A percentile compares a stretch with the other conserved stretches of the same genome.
phyloP scores from a whole-genome alignment of 2,329 filamentous ascomycete species.

The Trichophyton rubrum region DNA sequence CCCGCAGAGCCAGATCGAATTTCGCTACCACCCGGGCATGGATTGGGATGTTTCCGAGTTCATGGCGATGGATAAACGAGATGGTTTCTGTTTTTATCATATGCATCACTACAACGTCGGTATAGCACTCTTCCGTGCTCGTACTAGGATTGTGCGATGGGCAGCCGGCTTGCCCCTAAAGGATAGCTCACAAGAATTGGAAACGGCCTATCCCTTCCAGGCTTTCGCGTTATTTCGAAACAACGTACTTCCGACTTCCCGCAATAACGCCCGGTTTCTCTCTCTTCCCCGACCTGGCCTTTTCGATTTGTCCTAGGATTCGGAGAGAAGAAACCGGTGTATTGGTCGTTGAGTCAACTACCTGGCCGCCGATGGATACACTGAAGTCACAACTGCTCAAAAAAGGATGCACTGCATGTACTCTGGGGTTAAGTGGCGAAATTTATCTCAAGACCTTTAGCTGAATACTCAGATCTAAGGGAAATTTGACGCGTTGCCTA shows the following conservation, averaged over 20 bases:
- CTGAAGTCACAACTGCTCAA: too few species aligned
- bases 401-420: too few species aligned
- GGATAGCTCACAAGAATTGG: neutral
- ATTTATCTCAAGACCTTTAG: too few species aligned
- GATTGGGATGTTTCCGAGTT: neutral
- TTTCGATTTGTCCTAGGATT: neutral
- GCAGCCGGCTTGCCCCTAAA: neutral
- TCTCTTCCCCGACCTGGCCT: neutral
- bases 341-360: neutral
- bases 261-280: neutral
- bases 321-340: neutral
- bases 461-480: too few species aligned
- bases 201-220: neutral
- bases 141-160: neutral
- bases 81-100: neutral
- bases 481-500: too few species aligned
- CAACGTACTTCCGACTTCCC: neutral
- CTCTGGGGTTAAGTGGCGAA: too few species aligned
- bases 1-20: neutral
- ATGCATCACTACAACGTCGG: neutral
- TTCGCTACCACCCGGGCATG: neutral
- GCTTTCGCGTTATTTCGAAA: neutral
- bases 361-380: too few species aligned
- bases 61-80: neutral
- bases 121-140: neutral